phyloP scores from a whole-genome alignment of 352 stramenopile species.

The Globisporangium parvum region DNA sequence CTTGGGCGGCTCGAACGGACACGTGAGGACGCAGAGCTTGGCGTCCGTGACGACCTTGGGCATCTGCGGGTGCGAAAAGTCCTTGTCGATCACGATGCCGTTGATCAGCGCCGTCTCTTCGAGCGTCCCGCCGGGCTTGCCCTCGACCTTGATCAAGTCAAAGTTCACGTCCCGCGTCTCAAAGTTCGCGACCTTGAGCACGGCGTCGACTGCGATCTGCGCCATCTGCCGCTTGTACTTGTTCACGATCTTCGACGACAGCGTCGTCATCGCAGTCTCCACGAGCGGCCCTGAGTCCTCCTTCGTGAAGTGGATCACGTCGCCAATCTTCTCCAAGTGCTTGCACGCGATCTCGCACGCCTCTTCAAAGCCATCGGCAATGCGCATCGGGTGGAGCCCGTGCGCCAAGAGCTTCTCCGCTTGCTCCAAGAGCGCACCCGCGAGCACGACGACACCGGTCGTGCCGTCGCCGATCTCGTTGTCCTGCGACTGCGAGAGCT shows the following conservation, averaged over 20 bases:
- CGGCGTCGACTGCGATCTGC: constrained; percentile 97
- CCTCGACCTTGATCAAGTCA: constrained; percentile 99
- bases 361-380: constrained; percentile 98
- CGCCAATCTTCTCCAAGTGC: constrained; percentile 93
- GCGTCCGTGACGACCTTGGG: constrained; percentile 95
- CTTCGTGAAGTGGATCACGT: constrained; percentile 94
- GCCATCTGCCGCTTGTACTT: constrained; percentile 98
- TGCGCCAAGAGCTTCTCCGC: constrained; percentile 95
- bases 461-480: constrained; percentile 99
- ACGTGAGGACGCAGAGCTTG: constrained; percentile 99
- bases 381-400: constrained; percentile 97
- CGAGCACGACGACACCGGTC: constrained; percentile 99
- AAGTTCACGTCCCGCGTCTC: constrained; percentile 99
- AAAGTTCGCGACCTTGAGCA: constrained; percentile 97
- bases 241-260: constrained; percentile 99
- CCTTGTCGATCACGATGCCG: constrained; percentile 99
- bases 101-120: constrained; percentile 98
- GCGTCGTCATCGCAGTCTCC: constrained; percentile 97
- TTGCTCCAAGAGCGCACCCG: constrained; percentile 96
- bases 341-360: constrained; percentile 96
- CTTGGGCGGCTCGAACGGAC: constrained; percentile 99
- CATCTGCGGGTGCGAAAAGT: constrained; percentile 99
- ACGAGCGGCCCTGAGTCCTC: constrained; percentile 95
- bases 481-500: constrained; percentile 98
- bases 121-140: constrained; percentile 95